Percentiles rank a stretch among this genome's conserved stretches.
These are phyloP conservation scores for Sesbania bispinosa DNA, from an alignment of 306 rosid genomes.

Conservation along the genomic window DNA sequence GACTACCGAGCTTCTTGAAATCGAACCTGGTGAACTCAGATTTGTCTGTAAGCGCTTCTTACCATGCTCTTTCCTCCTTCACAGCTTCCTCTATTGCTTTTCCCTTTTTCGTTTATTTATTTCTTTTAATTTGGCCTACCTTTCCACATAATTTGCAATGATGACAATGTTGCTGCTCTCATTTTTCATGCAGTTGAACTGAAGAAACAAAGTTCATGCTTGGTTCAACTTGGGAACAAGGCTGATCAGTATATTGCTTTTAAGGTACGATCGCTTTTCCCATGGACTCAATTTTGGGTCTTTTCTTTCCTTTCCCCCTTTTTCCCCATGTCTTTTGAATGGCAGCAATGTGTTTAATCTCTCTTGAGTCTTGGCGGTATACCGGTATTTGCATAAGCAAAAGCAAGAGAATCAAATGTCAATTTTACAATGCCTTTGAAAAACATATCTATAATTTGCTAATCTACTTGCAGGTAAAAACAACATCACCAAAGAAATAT, in stretches of 20 bases:
- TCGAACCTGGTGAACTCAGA: constrained; percentile 65
- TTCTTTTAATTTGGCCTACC: too few relatives aligned
- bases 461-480: constrained; percentile 64
- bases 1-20: constrained; percentile 71
- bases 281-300: background rate
- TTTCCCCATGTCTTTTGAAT: background rate
- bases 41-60: constrained; percentile 57
- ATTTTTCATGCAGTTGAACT: constrained; percentile 56
- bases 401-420: background rate
- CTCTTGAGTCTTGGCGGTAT: too few relatives aligned
- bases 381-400: background rate
- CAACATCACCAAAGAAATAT: constrained; percentile 88
- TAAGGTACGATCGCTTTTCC: constrained; percentile 50
- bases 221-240: constrained; percentile 59
- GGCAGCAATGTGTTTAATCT: background rate
- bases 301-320: too few relatives aligned
- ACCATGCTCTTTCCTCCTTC: background rate
- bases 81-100: background rate
- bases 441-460: background rate
- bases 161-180: constrained; percentile 3
- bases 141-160: too few relatives aligned
- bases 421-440: background rate
- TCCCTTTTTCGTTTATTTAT: too few relatives aligned
- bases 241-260: constrained; percentile 70
- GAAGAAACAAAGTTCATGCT: constrained; percentile 81